Conservation (phyloP, 176 grass and related monocot species). For the Oropetium thomaeum region DNA sequence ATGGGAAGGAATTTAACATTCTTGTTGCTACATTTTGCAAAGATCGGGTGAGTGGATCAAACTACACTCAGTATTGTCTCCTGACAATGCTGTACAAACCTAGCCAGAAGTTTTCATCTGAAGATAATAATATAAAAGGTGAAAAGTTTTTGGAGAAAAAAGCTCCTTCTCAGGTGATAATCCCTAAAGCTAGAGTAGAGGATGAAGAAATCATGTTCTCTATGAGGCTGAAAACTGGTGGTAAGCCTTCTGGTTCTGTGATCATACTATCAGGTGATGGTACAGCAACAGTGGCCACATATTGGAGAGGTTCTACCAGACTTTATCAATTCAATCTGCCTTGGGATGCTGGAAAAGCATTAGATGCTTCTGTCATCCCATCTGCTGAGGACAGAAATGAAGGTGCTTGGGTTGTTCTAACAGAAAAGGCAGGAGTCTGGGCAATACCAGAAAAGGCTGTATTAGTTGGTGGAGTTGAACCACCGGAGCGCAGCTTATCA, state of each 20-base stretch:
- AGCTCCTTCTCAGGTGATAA: slow-evolving; percentile 84
- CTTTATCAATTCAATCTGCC: slow-evolving; percentile 98
- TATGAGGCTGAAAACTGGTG: slow-evolving; percentile 80
- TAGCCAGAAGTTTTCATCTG: slow-evolving; percentile 46
- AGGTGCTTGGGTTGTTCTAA: slow-evolving; percentile 96
- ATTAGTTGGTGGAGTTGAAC: slow-evolving; percentile 94
- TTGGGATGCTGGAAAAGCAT: slow-evolving; percentile 89
- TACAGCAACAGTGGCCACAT: slow-evolving; percentile 79
- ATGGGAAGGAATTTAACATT: slow-evolving; percentile 76
- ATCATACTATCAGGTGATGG: slow-evolving; percentile 93
- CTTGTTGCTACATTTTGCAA: slow-evolving; percentile 98
- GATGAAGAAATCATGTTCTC: slow-evolving; percentile 76
- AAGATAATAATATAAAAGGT: slow-evolving; percentile 42
- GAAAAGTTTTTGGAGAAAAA: slow-evolving; percentile 99
- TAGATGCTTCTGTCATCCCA: slow-evolving; percentile 87
- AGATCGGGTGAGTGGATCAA: slow-evolving; percentile 96
- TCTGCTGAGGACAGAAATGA: slow-evolving; percentile 71
- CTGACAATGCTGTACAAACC: slow-evolving; percentile 83
- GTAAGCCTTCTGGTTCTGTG: slow-evolving; percentile 93
- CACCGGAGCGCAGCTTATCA: slow-evolving; percentile 95
- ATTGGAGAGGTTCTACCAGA: slow-evolving; percentile 87
- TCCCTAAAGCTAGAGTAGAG: slow-evolving; percentile 92
- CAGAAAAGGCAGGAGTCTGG: slow-evolving; percentile 94
- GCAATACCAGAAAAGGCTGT: slow-evolving; percentile 97
- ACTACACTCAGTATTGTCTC: slow-evolving; percentile 90